Evolutionary conservation across 208 protist genomes (phyloP), one percentile per base, ranked within the genome.

Genomic region (Leishmania gerbilli): DNA sequence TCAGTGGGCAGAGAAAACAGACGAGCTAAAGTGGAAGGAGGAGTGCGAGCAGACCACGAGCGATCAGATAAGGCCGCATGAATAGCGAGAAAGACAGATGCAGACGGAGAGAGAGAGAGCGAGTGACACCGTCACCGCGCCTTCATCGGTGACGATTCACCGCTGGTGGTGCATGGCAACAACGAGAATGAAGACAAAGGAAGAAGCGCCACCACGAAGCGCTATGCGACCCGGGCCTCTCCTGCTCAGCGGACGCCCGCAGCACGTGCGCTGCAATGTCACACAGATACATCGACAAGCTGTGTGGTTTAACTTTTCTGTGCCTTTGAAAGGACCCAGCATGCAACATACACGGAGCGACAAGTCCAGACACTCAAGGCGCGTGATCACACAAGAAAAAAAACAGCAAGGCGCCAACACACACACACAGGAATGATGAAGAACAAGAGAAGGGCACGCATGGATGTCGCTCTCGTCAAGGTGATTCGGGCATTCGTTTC

Each of bases 151-250:
- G 8, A 55, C 45, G 69, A 55, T 9, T 34, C 17, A 55, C 45
- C 40, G 69, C 69, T 74, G 27, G 27, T 21, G 15, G 42, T 51
- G 45, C 69, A 37, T 4, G 21, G 45, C 42, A 80, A 71, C 74
- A 83, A 27, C 19, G 69, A 69, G 67, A 82, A 74, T 24, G 9
- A 69, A 47, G 17, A 17, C 8, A 71, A n/a, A 4, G 40, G 27
- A 27, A 74, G 40, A 21, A 1, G 37, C 24, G 67, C 67, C 19
- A 71, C 34, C 34, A 42, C 67, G n/a, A 74, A 37, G 40, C 69
- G 27, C 45, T 31, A 74, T 27, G 45, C 27, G 11, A 9, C 69
- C 45, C 8, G 42, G 11, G 7, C 27, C 55, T 55, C 69, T 17
- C 47, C 45, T 31, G 45, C 45, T 3, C 45, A 74, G 45, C 67